These are phyloP conservation scores for Xylaria grammica DNA, from an alignment of 495 filamentous ascomycete genomes.

Conservation along the genomic window DNA sequence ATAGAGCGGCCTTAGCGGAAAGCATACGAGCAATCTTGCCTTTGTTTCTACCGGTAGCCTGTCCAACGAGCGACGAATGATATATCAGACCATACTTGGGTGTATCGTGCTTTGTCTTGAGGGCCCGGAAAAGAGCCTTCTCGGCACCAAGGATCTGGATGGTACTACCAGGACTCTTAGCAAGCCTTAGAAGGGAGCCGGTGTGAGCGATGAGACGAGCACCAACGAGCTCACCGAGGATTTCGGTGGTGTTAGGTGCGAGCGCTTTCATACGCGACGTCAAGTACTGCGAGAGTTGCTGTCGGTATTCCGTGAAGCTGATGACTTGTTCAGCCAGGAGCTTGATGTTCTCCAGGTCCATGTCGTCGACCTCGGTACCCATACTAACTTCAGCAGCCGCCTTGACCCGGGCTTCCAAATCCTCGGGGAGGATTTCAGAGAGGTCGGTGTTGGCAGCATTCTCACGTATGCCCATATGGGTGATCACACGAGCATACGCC, in stretches of 20 bases:
- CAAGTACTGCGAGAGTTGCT: constrained; percentile 86
- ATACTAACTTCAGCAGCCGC: constrained; percentile 94
- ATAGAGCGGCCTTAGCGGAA: constrained; percentile 88
- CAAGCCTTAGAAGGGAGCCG: constrained; percentile 91
- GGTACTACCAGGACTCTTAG: constrained; percentile 94
- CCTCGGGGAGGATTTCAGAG: constrained; percentile 90
- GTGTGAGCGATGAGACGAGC: constrained; percentile 95
- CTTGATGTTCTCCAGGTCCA: constrained; percentile 90
- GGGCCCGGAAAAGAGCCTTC: constrained; percentile 95
- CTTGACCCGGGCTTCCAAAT: constrained; percentile 92
- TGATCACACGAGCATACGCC: constrained; percentile 86
- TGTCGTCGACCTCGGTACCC: constrained; percentile 92
- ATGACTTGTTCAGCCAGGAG: constrained; percentile 92
- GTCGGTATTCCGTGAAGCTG: constrained; percentile 84
- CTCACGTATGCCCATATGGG: constrained; percentile 84
- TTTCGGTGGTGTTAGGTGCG: constrained; percentile 91
- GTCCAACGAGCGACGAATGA: constrained; percentile 94
- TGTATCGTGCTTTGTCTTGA: constrained; percentile 99
- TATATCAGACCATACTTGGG: constrained; percentile 99
- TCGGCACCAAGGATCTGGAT: constrained; percentile 98
- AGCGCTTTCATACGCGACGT: constrained; percentile 95
- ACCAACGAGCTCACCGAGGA: constrained; percentile 93
- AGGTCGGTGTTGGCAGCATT: constrained; percentile 79
- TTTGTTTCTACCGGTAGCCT: constrained; percentile 97
- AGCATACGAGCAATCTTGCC: constrained; percentile 98